phyloP scores from a whole-genome alignment of 2,329 filamentous ascomycete genomes.

The Phaeosphaeriaceae sp. region DNA sequence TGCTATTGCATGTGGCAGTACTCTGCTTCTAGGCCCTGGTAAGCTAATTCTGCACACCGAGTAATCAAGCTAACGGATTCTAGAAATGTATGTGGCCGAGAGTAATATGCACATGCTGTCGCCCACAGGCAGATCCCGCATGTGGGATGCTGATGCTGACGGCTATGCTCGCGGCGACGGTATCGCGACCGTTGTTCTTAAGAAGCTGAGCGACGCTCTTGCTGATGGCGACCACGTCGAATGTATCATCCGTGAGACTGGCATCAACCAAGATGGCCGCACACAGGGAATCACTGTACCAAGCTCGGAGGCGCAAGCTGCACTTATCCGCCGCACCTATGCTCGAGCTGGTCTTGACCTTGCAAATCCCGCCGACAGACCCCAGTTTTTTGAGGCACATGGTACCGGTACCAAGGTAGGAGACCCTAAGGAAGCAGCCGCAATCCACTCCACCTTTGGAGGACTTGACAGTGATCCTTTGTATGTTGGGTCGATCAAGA shows the following conservation, averaged over 20 bases:
- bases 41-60: no score
- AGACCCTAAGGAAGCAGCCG: slow-evolving; percentile 25
- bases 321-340: slow-evolving; percentile 37
- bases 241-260: slow-evolving; percentile 36
- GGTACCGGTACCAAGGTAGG: slow-evolving; percentile 65
- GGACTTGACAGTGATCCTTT: neutral
- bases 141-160: slow-evolving; percentile 20
- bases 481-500: slow-evolving; percentile 34
- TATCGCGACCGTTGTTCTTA: slow-evolving; percentile 48
- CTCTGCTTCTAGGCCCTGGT: slow-evolving; percentile 16
- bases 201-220: slow-evolving; percentile 44
- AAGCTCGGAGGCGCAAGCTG: slow-evolving; percentile 53
- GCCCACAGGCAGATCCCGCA: slow-evolving; percentile 11
- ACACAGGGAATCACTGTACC: slow-evolving; percentile 55
- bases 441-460: slow-evolving; percentile 9
- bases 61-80: no score
- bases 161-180: slow-evolving; percentile 33
- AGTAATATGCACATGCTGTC: slow-evolving; percentile 6
- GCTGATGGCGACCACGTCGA: slow-evolving; percentile 39
- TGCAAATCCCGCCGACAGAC: slow-evolving; percentile 38
- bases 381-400: slow-evolving; percentile 44
- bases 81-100: slow-evolving; percentile 24
- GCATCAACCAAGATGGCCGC: slow-evolving; percentile 8
- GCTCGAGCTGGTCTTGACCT: slow-evolving; percentile 44
- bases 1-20: slow-evolving; percentile 17